phyloP scores from a whole-genome alignment of 495 filamentous ascomycete species.

The Penicillium desertorum region DNA sequence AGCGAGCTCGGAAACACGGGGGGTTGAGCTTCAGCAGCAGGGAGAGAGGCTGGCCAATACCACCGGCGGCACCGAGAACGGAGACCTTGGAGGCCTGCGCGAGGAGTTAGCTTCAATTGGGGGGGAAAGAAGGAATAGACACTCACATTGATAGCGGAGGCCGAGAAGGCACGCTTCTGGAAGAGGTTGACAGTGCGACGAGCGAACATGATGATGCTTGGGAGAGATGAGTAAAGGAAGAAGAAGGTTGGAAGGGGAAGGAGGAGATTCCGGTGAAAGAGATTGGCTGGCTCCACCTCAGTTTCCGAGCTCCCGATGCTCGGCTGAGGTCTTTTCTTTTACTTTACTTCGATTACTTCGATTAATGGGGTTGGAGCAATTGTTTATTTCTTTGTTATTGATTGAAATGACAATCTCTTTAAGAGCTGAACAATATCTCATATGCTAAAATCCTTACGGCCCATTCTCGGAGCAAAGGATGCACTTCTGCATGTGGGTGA shows the following conservation, averaged over 20 bases:
- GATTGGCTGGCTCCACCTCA: slow-evolving; percentile 11
- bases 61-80: slow-evolving; percentile 92
- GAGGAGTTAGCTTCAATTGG: slow-evolving; percentile 11
- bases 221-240: slow-evolving; percentile 21
- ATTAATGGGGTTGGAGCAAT: not conserved
- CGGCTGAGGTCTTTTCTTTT: not conserved
- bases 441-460: not conserved
- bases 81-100: slow-evolving; percentile 90
- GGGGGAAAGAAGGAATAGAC: slow-evolving; percentile 14
- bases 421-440: not conserved
- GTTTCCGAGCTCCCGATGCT: slow-evolving; percentile 27
- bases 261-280: slow-evolving; percentile 29
- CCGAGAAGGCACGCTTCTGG: slow-evolving; percentile 93
- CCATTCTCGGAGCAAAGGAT: not conserved
- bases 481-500: slow-evolving; percentile 1
- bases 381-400: not conserved
- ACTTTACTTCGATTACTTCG: too few relatives aligned
- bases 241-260: slow-evolving; percentile 13
- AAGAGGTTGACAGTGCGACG: slow-evolving; percentile 66
- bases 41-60: slow-evolving; percentile 97
- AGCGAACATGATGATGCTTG: slow-evolving; percentile 63
- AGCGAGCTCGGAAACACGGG: slow-evolving; percentile 79
- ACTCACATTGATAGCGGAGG: slow-evolving; percentile 82
- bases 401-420: not conserved
- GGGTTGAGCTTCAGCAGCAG: slow-evolving; percentile 98